These are phyloP conservation scores for Xylaria arbuscula DNA, from an alignment of 2,329 filamentous ascomycete species.

Conservation along the genomic window DNA sequence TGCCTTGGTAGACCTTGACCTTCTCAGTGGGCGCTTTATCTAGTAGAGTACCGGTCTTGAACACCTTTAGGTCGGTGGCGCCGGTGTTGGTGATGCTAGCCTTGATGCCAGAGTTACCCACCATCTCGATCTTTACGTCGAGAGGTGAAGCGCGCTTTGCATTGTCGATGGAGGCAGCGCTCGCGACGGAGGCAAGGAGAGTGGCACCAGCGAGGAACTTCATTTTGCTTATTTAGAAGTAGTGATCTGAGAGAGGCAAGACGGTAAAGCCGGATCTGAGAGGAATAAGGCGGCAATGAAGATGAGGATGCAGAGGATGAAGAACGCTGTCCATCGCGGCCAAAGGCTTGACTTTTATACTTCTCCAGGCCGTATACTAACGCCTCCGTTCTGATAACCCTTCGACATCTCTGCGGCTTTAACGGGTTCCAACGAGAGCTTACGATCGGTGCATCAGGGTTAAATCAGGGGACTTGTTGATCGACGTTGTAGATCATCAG, in stretches of 20 bases:
- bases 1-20: slow-evolving; percentile 59
- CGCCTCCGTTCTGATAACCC: not conserved
- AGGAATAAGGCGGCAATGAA: not conserved
- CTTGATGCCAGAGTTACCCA: slow-evolving; percentile 64
- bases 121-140: slow-evolving; percentile 58
- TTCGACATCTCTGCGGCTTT: not conserved
- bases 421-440: not conserved
- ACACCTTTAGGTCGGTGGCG: slow-evolving; percentile 59
- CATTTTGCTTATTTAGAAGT: slow-evolving; percentile 45
- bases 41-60: slow-evolving; percentile 65
- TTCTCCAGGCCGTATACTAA: not conserved
- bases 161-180: slow-evolving; percentile 47
- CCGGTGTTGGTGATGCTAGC: slow-evolving; percentile 65
- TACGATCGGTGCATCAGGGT: slow-evolving; percentile 1
- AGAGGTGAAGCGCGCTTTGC: slow-evolving; percentile 55
- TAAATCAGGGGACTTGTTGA: slow-evolving; percentile 13
- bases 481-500: slow-evolving; percentile 17
- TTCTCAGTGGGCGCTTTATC: slow-evolving; percentile 64
- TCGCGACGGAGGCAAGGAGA: slow-evolving; percentile 51
- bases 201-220: slow-evolving; percentile 52
- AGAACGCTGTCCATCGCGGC: not conserved
- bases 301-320: not conserved
- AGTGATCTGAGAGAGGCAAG: not conserved
- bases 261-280: not conserved
- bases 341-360: slow-evolving; percentile 21